A percentile compares a stretch with the other conserved stretches of the same genome.
These are phyloP conservation scores for Aegilops tauschii DNA, from an alignment of 176 grass and related monocot species.

Conservation along the genomic window DNA sequence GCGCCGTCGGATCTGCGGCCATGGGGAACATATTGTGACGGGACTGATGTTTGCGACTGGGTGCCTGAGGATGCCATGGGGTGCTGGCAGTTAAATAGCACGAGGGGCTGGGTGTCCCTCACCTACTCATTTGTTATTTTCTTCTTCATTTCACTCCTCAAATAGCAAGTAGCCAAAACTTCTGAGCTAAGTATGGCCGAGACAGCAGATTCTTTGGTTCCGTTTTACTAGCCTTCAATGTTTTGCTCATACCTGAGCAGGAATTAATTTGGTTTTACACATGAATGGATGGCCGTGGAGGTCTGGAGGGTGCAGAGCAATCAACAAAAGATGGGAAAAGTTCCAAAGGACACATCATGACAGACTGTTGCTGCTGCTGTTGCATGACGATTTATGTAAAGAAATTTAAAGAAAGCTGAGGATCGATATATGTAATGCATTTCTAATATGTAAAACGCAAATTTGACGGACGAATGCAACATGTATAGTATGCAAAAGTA, in stretches of 20 bases:
- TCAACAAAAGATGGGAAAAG: neutral
- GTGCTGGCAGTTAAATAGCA: neutral
- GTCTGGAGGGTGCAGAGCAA: neutral
- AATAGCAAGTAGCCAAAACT: neutral
- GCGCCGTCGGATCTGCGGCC: neutral
- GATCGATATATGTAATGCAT: too few relatives aligned
- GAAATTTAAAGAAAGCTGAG: too few relatives aligned
- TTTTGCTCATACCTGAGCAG: neutral
- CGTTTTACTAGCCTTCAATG: neutral
- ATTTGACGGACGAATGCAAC: neutral
- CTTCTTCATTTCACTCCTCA: neutral
- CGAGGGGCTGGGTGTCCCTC: neutral
- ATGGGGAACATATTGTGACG: neutral
- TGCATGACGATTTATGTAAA: too few relatives aligned
- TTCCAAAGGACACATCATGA: neutral
- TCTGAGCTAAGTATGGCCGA: too few relatives aligned
- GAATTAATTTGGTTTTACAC: neutral
- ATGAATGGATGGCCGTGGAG: neutral
- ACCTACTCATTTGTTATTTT: neutral
- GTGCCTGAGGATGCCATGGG: neutral
- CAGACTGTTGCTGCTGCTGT: neutral
- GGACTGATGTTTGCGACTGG: neutral
- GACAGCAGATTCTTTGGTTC: neutral
- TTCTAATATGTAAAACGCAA: neutral
- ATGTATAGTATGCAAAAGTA: neutral